A percentile compares a stretch with the other conserved stretches of the same genome.
These are phyloP conservation scores for Pharus latifolius DNA, from an alignment of 176 grass and related monocot species.

Conservation along the genomic window DNA sequence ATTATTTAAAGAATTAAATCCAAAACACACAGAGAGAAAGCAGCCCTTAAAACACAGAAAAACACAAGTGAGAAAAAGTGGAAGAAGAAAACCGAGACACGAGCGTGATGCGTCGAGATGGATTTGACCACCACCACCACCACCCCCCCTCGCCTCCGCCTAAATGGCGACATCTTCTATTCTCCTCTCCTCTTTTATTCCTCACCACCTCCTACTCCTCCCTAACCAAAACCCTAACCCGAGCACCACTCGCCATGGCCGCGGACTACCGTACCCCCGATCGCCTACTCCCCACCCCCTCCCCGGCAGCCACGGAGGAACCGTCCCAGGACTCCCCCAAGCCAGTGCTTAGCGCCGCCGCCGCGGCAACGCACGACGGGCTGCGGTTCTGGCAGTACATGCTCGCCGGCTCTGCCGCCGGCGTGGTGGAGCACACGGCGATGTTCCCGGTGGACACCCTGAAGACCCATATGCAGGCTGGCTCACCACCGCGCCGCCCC, in stretches of 20 bases:
- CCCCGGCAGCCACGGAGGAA: slow-evolving; percentile 13
- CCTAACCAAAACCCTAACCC: slow-evolving; percentile 29
- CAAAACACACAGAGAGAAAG: too few species aligned
- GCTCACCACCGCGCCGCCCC: slow-evolving; percentile 40
- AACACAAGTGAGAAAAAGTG: neutral
- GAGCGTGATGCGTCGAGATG: slow-evolving; percentile 15
- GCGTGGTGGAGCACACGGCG: slow-evolving; percentile 77
- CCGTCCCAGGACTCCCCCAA: slow-evolving; percentile 18
- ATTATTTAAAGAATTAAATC: too few species aligned
- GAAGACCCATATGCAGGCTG: slow-evolving; percentile 85
- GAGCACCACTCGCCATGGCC: slow-evolving; percentile 33
- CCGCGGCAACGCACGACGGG: slow-evolving; percentile 50
- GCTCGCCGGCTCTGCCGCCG: slow-evolving; percentile 86
- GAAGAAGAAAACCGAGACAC: neutral
- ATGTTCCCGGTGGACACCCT: slow-evolving; percentile 94
- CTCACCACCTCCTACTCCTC: slow-evolving; percentile 12
- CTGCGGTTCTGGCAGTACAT: slow-evolving; percentile 94
- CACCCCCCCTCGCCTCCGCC: slow-evolving; percentile 3
- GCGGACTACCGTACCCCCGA: slow-evolving; percentile 52
- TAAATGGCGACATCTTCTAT: slow-evolving; percentile 44
- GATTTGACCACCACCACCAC: slow-evolving; percentile 33
- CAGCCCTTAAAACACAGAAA: neutral
- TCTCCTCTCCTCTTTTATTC: slow-evolving; percentile 33
- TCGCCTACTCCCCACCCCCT: slow-evolving; percentile 31
- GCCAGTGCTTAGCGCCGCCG: slow-evolving; percentile 11